Conservation (phyloP, 1,139 yeast genomes). For the Spathaspora sp. region DNA sequence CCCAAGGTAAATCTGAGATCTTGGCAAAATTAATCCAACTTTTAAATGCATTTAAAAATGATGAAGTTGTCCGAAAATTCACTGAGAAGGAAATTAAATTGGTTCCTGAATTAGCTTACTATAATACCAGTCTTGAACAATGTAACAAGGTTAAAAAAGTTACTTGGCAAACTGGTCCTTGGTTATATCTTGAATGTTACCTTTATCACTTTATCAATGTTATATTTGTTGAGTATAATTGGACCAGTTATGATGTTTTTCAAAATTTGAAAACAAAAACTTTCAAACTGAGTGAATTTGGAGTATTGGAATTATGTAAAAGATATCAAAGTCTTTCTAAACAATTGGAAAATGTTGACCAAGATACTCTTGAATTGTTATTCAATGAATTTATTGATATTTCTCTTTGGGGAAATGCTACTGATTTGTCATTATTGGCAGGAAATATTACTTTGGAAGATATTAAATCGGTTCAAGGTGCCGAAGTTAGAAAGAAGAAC, state of each 20-base stretch:
- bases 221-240: constrained; percentile 37
- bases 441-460: constrained; percentile 80
- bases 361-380: constrained; percentile 50
- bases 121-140: constrained; percentile 45
- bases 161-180: constrained; percentile 89
- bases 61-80: constrained; percentile 43
- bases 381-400: constrained; percentile 83
- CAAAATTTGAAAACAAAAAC: constrained; percentile 67
- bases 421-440: constrained; percentile 86
- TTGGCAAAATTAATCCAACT: constrained; percentile 40
- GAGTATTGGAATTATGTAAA: constrained; percentile 79
- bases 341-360: constrained; percentile 32
- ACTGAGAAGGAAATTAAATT: constrained; percentile 35
- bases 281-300: constrained; percentile 70
- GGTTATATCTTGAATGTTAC: constrained; percentile 88
- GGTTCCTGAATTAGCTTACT: constrained; percentile 48
- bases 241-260: constrained; percentile 73
- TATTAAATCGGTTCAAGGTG: constrained; percentile 87
- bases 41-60: constrained; percentile 36
- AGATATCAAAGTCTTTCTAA: constrained; percentile 48
- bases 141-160: constrained; percentile 25
- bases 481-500: constrained; percentile 77
- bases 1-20: constrained; percentile 21
- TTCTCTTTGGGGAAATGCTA: constrained; percentile 97
- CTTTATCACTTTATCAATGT: constrained; percentile 66